Evolutionary conservation across 73 alveolate genomes (phyloP), one percentile per base, ranked within the genome.

Genomic region (Paramecium primaurelia): DNA sequence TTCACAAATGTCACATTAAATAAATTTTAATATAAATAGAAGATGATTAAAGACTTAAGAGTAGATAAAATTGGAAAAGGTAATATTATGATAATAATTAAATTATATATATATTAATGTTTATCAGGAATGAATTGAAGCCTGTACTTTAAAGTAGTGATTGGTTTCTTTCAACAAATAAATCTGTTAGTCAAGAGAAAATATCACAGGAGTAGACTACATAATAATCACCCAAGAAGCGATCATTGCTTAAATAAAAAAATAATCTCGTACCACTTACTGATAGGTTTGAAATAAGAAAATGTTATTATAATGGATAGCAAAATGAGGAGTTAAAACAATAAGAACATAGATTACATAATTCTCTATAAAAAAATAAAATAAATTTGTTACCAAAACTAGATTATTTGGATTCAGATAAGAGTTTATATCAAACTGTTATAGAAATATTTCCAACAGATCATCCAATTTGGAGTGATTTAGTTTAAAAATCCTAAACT

Each of bases 381-480:
- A 11, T 64, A 64, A 64, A 64, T 12, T 64, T 64, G 11, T 28
- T 64, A 2, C 84, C 84, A 12, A 64, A 64, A 64, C 51, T 64
- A 14, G 42, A 64, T 11, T 28, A 7, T 34, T 32, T 32, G 8
- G 11, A 64, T 32, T 22, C 84, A 64, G 47, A 28, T 34, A 64
- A 64, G 51, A 64, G 47, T 64, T 64, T 64, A 7, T 64, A 64
- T 64, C 84, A 64, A 64, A 64, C 84, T 11, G 84, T 64, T 64
- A 64, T 34, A 3, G 84, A 64, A 64, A 64, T 64, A 28, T 64
- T 64, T 64, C 84, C 84, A 64, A 28, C 22, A 22, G 84, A 64
- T 64, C 84, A 64, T 34, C 42, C 42, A 64, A 64, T 64, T 32
- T 64, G 84, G 84, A 64, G 47, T 32, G 84, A 64, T 64, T 34